Percentiles rank a stretch among this genome's conserved stretches.
Conservation (phyloP, 1,284 basidiomycete genomes). For the Coniferiporia sulphurascens region DNA sequence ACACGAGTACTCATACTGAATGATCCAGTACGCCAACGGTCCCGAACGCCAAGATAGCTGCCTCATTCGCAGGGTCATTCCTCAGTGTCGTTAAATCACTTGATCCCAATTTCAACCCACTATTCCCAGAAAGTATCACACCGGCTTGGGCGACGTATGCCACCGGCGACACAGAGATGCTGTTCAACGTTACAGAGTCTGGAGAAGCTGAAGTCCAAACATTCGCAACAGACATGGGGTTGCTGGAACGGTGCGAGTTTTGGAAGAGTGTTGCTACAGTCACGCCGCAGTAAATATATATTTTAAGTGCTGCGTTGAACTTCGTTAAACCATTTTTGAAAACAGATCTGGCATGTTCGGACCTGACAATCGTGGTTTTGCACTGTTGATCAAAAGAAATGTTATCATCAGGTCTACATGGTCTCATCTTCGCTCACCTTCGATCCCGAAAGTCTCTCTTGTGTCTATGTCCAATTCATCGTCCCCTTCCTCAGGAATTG, state of each 20-base stretch:
- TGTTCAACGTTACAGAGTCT: conserved; percentile 31
- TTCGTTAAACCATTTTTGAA: too few species aligned
- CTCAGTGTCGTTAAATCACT: conserved; percentile 31
- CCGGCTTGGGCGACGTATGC: conserved; percentile 29
- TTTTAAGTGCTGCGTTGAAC: too few species aligned
- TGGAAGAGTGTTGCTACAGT: conserved; percentile 9
- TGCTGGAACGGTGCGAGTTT: conserved; percentile 29
- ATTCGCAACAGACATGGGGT: conserved; percentile 23
- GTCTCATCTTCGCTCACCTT: too few species aligned
- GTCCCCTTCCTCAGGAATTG: too few species aligned
- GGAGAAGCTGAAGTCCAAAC: conserved; percentile 24
- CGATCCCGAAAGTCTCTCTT: too few species aligned
- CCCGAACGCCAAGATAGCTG: conserved; percentile 34
- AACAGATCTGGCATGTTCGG: too few species aligned
- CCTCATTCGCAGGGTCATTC: conserved; percentile 38
- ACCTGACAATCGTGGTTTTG: too few species aligned
- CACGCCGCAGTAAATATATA: background rate
- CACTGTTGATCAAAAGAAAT: too few species aligned
- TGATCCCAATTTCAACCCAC: conserved; percentile 34
- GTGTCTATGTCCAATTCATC: too few species aligned
- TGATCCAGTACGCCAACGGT: conserved; percentile 24
- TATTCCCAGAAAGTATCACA: conserved; percentile 26
- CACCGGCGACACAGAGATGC: conserved; percentile 29
- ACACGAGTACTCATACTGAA: background rate
- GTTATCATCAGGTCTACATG: too few species aligned